A percentile compares a stretch with the other conserved stretches of the same genome.
Evolutionary conservation across 1,284 basidiomycete species (phyloP).

Genomic region (Tranzscheliella williamsii): DNA sequence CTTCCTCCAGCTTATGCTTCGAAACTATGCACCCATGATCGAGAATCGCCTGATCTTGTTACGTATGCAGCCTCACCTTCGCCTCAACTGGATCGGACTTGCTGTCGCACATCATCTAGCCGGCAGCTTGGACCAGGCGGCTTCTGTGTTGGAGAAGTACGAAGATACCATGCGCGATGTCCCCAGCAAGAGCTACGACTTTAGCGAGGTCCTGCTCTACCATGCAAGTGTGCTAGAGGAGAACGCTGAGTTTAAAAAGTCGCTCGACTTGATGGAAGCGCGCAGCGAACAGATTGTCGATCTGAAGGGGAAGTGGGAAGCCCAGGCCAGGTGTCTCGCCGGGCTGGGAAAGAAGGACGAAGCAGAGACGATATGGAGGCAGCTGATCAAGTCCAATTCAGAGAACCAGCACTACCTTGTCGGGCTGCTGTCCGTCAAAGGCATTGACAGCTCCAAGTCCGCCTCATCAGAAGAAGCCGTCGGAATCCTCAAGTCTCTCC

Average conservation of each 20-base stretch:
- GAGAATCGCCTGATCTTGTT: constrained; percentile 83
- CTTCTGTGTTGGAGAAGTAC: constrained; percentile 72
- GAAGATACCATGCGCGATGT: constrained; percentile 55
- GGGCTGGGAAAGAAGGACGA: constrained; percentile 70
- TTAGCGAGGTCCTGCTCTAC: constrained; percentile 82
- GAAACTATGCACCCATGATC: constrained; percentile 77
- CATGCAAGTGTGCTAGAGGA: constrained; percentile 80
- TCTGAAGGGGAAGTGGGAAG: constrained; percentile 19
- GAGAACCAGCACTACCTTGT: constrained; percentile 81
- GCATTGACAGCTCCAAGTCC: constrained; percentile 65
- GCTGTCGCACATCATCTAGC: constrained; percentile 87
- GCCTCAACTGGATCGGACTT: constrained; percentile 86
- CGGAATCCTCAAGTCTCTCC: constrained; percentile 26
- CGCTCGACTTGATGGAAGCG: constrained; percentile 52
- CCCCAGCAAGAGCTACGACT: constrained; percentile 66
- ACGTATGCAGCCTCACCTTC: constrained; percentile 76
- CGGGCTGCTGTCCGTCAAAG: constrained; percentile 72
- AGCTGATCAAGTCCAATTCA: constrained; percentile 80
- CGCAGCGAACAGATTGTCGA: constrained; percentile 60
- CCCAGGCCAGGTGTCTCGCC: constrained; percentile 63
- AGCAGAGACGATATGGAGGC: constrained; percentile 76
- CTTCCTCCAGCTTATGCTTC: constrained; percentile 85
- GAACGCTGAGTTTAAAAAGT: constrained; percentile 66
- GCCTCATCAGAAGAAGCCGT: constrained; percentile 17
- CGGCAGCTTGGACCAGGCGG: constrained; percentile 74